Evolutionary conservation across 2,329 filamentous ascomycete genomes (phyloP), one percentile per base, ranked within the genome.

Genomic region (Coleophoma crateriformis): DNA sequence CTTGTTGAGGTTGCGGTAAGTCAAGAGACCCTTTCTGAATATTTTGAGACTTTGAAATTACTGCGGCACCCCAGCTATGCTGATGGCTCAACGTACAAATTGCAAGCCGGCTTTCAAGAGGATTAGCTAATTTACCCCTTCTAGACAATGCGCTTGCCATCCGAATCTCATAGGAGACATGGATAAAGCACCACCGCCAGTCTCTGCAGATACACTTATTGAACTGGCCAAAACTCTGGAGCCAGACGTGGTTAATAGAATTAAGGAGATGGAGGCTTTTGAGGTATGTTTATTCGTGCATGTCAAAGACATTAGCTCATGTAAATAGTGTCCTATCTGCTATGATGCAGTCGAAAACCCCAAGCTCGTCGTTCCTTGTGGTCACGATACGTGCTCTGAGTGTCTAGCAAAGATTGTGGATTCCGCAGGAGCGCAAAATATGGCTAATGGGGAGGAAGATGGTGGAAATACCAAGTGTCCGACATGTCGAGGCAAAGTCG

Each of bases 341-440:
- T 84, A 87, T 51, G 90, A 96, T 60, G 82, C 75, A 2, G 81
- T 85, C 7, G 74, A 78, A 13, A 90, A 91, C 54, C 87, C 88
- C 0, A 79, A 79, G 3, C 88, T 95, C 54, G 85, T 91, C 65
- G 75, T 89, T 46, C 89, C 89, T 1, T 96, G 90, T 61, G 90
- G 90, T 2, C 90, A 96, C 61, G 81, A 85, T 52, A 82, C 83
- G 20, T 96, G 90, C 66, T 71, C 77, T 1, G 85, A 90, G 54
- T 96, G 90, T 63, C 83, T 94, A 53, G 76, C 81, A 6, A 81
- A 78, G 48, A 76, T 95, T 43, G 75, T 76, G 0, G 87, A 89
- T 54, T 81, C 70, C 40, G 68, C 83, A 3, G 68, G 75, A 2
- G 71, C 74, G 48, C 72, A 71, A 14, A 74, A 72, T 52, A 69